phyloP scores from a whole-genome alignment of 73 alveolate species.

The Paramecium sonneborni region DNA sequence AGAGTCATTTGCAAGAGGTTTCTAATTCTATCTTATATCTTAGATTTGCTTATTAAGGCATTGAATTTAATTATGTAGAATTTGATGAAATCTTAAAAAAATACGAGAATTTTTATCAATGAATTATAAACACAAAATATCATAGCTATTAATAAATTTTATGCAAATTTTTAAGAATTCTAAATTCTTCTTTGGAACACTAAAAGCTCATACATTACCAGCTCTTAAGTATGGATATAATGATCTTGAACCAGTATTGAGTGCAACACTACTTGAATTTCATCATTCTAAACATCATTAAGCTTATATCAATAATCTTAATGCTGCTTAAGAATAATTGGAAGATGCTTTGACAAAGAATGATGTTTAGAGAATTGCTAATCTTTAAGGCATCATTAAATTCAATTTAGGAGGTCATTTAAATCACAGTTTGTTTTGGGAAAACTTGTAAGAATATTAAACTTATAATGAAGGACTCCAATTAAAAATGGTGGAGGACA shows the following conservation, averaged over 20 bases:
- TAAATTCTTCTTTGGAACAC: background rate
- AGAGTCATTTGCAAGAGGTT: conserved; percentile 80
- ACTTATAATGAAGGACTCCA: conserved; percentile 72
- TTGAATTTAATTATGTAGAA: conserved; percentile 92
- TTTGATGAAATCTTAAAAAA: conserved; percentile 72
- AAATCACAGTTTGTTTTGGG: conserved; percentile 92
- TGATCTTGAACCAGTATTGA: conserved; percentile 86
- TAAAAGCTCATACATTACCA: conserved; percentile 56
- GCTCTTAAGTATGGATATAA: conserved; percentile 55
- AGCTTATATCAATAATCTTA: conserved; percentile 83
- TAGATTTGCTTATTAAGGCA: conserved; percentile 79
- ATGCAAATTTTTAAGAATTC: background rate
- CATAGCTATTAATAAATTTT: background rate
- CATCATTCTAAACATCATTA: conserved; percentile 92
- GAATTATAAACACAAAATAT: background rate
- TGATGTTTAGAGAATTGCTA: conserved; percentile 71
- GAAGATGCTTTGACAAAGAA: conserved; percentile 82
- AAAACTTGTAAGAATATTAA: conserved; percentile 64
- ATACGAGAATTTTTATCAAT: conserved; percentile 58
- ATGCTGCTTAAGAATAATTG: conserved; percentile 73
- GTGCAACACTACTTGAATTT: conserved; percentile 77
- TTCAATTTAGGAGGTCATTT: conserved; percentile 89
- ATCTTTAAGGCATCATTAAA: conserved; percentile 71
- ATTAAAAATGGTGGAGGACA: conserved; percentile 84
- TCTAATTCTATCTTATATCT: background rate